Evolutionary conservation across 192 early-diverging fungal genomes (phyloP).

Genomic region (Coemansia sp.): DNA sequence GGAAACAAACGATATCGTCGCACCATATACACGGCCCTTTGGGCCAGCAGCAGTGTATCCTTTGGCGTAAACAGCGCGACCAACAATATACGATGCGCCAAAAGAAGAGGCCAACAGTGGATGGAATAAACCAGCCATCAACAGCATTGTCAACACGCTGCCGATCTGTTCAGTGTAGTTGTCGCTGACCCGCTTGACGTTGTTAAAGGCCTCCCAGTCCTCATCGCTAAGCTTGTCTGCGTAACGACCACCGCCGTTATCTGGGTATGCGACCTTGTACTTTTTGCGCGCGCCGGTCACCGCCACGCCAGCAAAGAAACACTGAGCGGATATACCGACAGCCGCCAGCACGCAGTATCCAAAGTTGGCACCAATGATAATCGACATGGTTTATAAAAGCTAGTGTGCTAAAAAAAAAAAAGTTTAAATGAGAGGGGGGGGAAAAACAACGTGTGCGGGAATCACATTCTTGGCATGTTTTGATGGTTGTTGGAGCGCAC

Average conservation of each 20-base stretch:
- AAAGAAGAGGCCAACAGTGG: slow-evolving; percentile 28
- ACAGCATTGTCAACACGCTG: slow-evolving; percentile 19
- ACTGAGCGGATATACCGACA: slow-evolving; percentile 39
- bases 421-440: not conserved
- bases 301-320: not conserved
- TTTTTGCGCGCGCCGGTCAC: slow-evolving; percentile 40
- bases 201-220: slow-evolving; percentile 52
- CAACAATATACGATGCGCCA: slow-evolving; percentile 34
- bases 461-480: not conserved
- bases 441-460: too few relatives aligned
- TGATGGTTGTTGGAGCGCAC: too few relatives aligned
- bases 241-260: slow-evolving; percentile 46
- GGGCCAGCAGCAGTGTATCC: slow-evolving; percentile 32
- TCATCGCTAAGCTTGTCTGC: slow-evolving; percentile 48
- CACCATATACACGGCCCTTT: slow-evolving; percentile 29
- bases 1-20: slow-evolving; percentile 4
- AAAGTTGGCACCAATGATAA: slow-evolving; percentile 47
- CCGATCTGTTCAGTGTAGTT: slow-evolving; percentile 49
- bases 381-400: slow-evolving; percentile 18
- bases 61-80: slow-evolving; percentile 22
- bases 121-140: slow-evolving; percentile 40
- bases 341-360: slow-evolving; percentile 46
- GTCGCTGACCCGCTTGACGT: slow-evolving; percentile 48
- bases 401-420: not conserved
- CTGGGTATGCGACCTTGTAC: slow-evolving; percentile 47